phyloP scores from a whole-genome alignment of 768 basidiomycete genomes.

The Mycena vitilis region DNA sequence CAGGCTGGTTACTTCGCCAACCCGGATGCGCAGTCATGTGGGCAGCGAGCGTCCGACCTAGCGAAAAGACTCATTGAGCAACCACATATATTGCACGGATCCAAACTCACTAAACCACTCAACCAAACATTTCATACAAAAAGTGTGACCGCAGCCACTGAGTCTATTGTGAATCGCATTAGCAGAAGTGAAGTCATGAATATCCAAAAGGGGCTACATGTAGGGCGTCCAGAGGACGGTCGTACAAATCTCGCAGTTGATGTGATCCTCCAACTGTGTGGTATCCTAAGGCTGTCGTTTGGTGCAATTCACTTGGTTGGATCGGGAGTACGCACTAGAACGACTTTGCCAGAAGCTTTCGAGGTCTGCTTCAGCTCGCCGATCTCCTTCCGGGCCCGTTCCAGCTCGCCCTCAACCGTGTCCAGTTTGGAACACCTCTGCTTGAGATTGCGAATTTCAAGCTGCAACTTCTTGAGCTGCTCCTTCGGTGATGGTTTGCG shows the following conservation, averaged over 20 bases:
- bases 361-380: slow-evolving; percentile 41
- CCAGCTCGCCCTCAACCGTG: slow-evolving; percentile 38
- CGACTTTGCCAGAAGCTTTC: slow-evolving; percentile 44
- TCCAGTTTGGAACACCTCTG: slow-evolving; percentile 40
- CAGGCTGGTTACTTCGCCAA: slow-evolving; percentile 49
- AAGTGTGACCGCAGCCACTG: slow-evolving; percentile 76
- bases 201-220: slow-evolving; percentile 55
- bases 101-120: slow-evolving; percentile 56
- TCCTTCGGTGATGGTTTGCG: slow-evolving; percentile 44
- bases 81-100: slow-evolving; percentile 24
- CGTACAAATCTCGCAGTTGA: slow-evolving; percentile 75
- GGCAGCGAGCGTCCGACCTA: slow-evolving; percentile 55
- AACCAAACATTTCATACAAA: slow-evolving; percentile 70
- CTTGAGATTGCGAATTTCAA: slow-evolving; percentile 52
- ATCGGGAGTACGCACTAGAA: slow-evolving; percentile 42
- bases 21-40: slow-evolving; percentile 61
- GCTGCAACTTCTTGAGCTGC: slow-evolving; percentile 56
- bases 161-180: slow-evolving; percentile 53
- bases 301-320: slow-evolving; percentile 3
- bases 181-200: neutral
- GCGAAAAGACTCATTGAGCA: slow-evolving; percentile 46
- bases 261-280: slow-evolving; percentile 61
- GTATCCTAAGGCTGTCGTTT: slow-evolving; percentile 47
- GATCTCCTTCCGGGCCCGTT: slow-evolving; percentile 42
- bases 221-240: slow-evolving; percentile 74